Conservation (phyloP, 257 asterid genomes). For the Gardenia jasminoides region DNA sequence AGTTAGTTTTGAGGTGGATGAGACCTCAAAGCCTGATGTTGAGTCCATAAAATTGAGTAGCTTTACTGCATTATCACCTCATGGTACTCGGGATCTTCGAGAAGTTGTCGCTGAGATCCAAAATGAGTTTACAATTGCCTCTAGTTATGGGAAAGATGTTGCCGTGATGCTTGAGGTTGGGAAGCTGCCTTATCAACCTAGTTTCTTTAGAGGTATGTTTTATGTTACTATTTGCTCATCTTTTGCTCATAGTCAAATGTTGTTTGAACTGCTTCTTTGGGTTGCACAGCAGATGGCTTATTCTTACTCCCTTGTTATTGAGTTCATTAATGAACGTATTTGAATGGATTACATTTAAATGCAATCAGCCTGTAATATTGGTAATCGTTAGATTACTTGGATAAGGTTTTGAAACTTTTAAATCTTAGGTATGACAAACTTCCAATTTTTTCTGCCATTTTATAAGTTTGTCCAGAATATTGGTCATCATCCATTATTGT, state of each 20-base stretch:
- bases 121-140: conserved; percentile 85
- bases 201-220: conserved; percentile 63
- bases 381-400: not conserved
- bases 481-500: not conserved
- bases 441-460: not conserved
- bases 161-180: conserved; percentile 94
- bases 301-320: not conserved
- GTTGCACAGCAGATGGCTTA: not conserved
- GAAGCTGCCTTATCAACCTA: conserved; percentile 82
- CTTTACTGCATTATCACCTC: conserved; percentile 56
- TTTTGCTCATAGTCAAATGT: not conserved
- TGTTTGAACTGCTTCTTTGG: not conserved
- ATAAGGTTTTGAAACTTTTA: not conserved
- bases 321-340: not conserved
- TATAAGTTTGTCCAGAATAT: not conserved
- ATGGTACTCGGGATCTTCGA: conserved; percentile 71
- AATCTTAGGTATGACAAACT: not conserved
- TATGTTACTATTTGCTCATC: conserved; percentile 10
- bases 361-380: not conserved
- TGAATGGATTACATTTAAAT: not conserved
- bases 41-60: conserved; percentile 72
- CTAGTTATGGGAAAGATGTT: conserved; percentile 82
- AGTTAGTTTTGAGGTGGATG: conserved; percentile 85
- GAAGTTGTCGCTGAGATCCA: conserved; percentile 91
- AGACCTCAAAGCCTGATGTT: conserved; percentile 52